Conservation (phyloP, 2,329 filamentous ascomycete species). For the Penicillium corylophilum region DNA sequence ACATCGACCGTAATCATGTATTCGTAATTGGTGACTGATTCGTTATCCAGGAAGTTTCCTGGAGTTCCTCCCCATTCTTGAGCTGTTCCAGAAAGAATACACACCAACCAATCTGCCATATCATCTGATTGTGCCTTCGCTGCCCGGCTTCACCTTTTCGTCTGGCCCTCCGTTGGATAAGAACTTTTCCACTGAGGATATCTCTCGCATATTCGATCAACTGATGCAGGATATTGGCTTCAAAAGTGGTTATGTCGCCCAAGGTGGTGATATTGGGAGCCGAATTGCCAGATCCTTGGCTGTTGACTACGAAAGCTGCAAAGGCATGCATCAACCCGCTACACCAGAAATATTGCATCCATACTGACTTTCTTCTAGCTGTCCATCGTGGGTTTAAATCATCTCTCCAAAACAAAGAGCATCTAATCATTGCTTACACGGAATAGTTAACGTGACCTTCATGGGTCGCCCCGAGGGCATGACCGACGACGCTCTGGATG, state of each 20-base stretch:
- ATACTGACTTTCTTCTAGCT: conserved; percentile 16
- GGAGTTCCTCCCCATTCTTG: conserved; percentile 33
- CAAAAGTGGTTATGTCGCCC: conserved; percentile 29
- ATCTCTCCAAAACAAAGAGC: too few relatives aligned
- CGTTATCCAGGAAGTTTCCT: conserved; percentile 30
- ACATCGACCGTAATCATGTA: too few relatives aligned
- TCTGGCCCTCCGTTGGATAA: conserved; percentile 30
- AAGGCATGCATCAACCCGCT: conserved; percentile 19
- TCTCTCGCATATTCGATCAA: conserved; percentile 28
- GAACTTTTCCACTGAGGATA: conserved; percentile 24
- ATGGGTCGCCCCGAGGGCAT: conserved; percentile 24
- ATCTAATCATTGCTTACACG: conserved; percentile 1
- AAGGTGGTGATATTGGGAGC: conserved; percentile 35
- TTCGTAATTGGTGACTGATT: not conserved
- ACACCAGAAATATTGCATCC: not conserved
- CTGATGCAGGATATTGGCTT: conserved; percentile 33
- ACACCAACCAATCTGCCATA: conserved; percentile 28
- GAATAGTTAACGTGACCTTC: conserved; percentile 30
- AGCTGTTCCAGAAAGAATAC: conserved; percentile 28
- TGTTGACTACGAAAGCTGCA: conserved; percentile 29
- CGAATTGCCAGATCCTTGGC: conserved; percentile 24
- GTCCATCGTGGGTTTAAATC: conserved; percentile 28
- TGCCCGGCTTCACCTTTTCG: conserved; percentile 33
- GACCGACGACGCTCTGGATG: conserved; percentile 21
- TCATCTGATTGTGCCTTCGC: conserved; percentile 32